Percentiles rank a stretch among this genome's conserved stretches.
phyloP scores from a whole-genome alignment of 2,329 filamentous ascomycete species.

The Diaporthe batatas region DNA sequence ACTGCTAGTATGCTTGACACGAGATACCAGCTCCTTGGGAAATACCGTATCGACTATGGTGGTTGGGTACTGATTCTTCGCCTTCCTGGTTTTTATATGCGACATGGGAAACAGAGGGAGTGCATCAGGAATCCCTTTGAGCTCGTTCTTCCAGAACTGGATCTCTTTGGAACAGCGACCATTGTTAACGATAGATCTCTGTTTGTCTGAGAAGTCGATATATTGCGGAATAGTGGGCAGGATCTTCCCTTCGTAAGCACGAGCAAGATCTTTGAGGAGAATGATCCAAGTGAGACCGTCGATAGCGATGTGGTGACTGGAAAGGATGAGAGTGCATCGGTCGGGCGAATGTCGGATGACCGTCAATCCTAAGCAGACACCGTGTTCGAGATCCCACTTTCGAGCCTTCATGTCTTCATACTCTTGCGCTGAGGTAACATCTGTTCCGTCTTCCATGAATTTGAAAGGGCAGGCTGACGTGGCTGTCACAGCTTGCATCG shows the following conservation, averaged over 20 bases:
- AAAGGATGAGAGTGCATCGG: conserved; percentile 57
- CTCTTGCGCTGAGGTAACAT: neutral
- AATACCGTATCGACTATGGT: neutral
- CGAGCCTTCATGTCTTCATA: neutral
- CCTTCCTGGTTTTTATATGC: neutral
- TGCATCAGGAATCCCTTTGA: neutral
- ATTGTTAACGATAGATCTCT: neutral
- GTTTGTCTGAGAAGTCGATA: neutral
- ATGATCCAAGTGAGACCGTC: conserved; percentile 17
- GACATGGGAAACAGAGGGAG: conserved; percentile 8
- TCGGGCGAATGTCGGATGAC: conserved; percentile 43
- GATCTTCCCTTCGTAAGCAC: neutral
- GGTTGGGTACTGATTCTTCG: neutral
- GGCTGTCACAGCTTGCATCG: conserved; percentile 47
- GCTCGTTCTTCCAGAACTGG: conserved; percentile 14
- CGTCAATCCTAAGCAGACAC: neutral
- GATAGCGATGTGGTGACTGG: conserved; percentile 30
- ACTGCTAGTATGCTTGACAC: neutral
- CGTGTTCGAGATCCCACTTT: neutral
- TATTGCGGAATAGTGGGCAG: conserved; percentile 7
- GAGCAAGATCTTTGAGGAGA: conserved; percentile 2
- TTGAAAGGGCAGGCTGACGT: conserved; percentile 40
- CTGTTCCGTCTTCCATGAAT: neutral
- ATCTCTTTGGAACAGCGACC: neutral
- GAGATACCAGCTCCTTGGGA: neutral